phyloP scores from a whole-genome alignment of 169 alveolate species.

The Plasmodium cynomolgi region DNA sequence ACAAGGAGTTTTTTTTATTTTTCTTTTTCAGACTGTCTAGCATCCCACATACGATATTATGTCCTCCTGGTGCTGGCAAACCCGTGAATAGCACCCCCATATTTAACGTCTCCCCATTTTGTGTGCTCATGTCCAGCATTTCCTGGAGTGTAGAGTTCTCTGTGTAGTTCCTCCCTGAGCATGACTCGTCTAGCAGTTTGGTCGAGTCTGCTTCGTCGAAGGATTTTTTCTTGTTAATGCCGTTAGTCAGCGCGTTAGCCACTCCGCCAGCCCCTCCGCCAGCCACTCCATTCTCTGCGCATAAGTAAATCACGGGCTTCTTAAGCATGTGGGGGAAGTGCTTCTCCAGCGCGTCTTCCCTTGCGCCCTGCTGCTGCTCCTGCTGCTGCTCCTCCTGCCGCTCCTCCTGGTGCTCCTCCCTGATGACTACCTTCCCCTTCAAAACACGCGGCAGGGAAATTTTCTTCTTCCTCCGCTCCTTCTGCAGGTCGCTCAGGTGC shows the following conservation, averaged over 20 bases:
- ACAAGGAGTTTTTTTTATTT: conserved; percentile 88
- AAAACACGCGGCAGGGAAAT: conserved; percentile 18
- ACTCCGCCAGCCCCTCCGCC: background rate
- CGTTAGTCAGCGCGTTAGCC: background rate
- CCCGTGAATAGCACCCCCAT: conserved; percentile 95
- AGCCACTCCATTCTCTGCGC: background rate
- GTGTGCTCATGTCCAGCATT: background rate
- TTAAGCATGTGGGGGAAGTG: conserved; percentile 24
- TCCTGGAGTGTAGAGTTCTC: conserved; percentile 17
- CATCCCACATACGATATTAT: conserved; percentile 95
- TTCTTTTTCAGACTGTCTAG: conserved; percentile 89
- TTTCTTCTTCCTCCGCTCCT: conserved; percentile 55
- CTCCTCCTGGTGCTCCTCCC: too few relatives aligned
- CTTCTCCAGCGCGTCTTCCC: background rate
- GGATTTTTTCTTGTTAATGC: background rate
- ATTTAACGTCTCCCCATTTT: conserved; percentile 10
- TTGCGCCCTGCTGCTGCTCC: background rate
- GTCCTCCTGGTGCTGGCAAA: conserved; percentile 98
- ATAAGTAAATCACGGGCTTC: conserved; percentile 21
- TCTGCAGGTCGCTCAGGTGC: conserved; percentile 51
- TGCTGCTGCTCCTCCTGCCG: background rate
- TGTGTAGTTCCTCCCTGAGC: background rate
- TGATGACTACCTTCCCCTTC: conserved; percentile 18
- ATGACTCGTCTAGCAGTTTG: background rate
- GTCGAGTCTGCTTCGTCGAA: conserved; percentile 5